Conservation (phyloP, 257 asterid species). For the Mentha longifolia region DNA sequence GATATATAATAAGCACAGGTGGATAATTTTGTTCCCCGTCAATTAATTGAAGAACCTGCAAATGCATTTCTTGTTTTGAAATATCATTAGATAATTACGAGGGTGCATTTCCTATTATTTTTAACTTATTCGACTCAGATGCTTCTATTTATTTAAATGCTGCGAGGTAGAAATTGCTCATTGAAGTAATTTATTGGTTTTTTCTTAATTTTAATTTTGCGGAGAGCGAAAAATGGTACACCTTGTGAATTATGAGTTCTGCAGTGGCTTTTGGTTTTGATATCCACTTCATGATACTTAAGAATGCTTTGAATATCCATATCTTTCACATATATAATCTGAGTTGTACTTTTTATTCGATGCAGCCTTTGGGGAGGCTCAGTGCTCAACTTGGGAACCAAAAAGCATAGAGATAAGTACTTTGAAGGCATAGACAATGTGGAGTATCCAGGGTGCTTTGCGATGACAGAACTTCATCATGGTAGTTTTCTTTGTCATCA, state of each 20-base stretch:
- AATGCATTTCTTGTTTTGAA: not conserved
- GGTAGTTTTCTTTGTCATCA: conserved; percentile 55
- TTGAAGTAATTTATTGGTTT: not conserved
- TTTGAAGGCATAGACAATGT: conserved; percentile 84
- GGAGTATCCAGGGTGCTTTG: conserved; percentile 93
- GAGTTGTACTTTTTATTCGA: conserved; percentile 18
- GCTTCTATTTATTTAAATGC: conserved; percentile 7
- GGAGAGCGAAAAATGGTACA: not conserved
- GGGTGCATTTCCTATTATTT: conserved; percentile 6
- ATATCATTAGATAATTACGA: not conserved
- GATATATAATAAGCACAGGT: not conserved
- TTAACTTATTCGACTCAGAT: not conserved
- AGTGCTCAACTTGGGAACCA: conserved; percentile 91
- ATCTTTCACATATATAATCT: not conserved
- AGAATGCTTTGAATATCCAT: not conserved
- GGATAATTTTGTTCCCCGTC: not conserved
- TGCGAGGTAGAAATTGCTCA: not conserved
- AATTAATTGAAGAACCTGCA: conserved; percentile 18
- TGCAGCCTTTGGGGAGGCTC: conserved; percentile 99
- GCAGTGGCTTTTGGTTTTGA: conserved; percentile 8
- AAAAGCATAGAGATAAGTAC: conserved; percentile 85
- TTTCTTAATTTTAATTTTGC: not conserved
- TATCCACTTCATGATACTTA: conserved; percentile 1
- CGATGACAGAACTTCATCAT: conserved; percentile 98
- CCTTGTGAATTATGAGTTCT: not conserved